Base-by-base conservation (phyloP, 1,139 yeast genomes). In the Geotrichum aggregatum region DNA sequence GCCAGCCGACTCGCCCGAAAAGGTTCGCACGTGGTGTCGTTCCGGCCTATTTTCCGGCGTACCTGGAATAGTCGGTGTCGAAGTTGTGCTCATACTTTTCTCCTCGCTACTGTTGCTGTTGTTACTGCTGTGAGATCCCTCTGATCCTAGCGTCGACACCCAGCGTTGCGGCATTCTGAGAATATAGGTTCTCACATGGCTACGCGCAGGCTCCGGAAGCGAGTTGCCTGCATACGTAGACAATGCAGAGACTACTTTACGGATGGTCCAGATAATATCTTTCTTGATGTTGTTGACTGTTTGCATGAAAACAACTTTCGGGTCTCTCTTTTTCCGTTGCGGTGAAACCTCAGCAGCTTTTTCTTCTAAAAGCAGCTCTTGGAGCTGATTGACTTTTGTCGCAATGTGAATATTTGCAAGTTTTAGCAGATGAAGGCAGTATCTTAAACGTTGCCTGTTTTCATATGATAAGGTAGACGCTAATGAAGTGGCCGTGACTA, bases 191-290 rank as follows among this genome's bases (percentile, higher is more conserved):
- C 97, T 78, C 18, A 92, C 95, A 47, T 87, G 84, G 1, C 85
- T 74, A 58, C 95, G 79, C 3, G 96, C 95, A 1, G 96, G 95
- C 63, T 86, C 88, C 2, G 89, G 86, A 38, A 84, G 66, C 2
- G 87, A 79, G 55, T 76, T 78, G 0, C 88, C 87, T 0, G 87
- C 87, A 62, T 88, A 88, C 59, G 86, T 87, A 4, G 97, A 87
- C 13, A 92, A 85, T 39, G 92, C 80, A 42, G 83, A 81, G 41
- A 91, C 89, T 49, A 91, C 88, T 66, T 89, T 91, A 66, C 88
- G 87, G 24, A 92, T 91, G 0, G 97, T 92, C 3, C 86, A 78
- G 7, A 91, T 83, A 39, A 92, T 87, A 63, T 92, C 98, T 57
- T 82, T 79, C 61, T 87, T 86, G 44, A 92, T 70, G 33, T 71